phyloP scores from a whole-genome alignment of 108 stramenopile genomes.

The Skeletonema costatum region DNA sequence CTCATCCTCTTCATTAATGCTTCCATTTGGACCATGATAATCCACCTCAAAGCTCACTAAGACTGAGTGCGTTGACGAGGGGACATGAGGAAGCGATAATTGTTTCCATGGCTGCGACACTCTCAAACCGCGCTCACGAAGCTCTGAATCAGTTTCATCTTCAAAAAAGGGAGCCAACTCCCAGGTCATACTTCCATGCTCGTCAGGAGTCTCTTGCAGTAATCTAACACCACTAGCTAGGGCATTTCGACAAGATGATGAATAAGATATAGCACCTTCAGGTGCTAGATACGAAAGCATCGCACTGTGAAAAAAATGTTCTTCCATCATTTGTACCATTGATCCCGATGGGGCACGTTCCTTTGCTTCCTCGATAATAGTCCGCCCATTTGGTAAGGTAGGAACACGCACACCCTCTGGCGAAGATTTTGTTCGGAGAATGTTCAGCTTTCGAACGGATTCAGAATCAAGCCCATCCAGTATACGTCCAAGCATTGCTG shows the following conservation, averaged over 20 bases:
- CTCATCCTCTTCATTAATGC: not conserved
- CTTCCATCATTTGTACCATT: slow-evolving; percentile 23
- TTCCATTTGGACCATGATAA: slow-evolving; percentile 6
- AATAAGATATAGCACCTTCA: slow-evolving; percentile 37
- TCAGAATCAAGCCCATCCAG: slow-evolving; percentile 20
- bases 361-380: slow-evolving; percentile 42
- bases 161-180: not conserved
- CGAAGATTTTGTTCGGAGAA: slow-evolving; percentile 18
- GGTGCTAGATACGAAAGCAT: slow-evolving; percentile 24
- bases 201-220: slow-evolving; percentile 12
- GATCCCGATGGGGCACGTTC: slow-evolving; percentile 23
- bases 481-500: slow-evolving; percentile 31
- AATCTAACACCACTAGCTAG: slow-evolving; percentile 35
- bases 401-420: slow-evolving; percentile 28
- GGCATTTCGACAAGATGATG: slow-evolving; percentile 24
- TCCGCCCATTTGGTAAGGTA: slow-evolving; percentile 24
- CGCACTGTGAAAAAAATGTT: slow-evolving; percentile 24
- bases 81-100: slow-evolving; percentile 25
- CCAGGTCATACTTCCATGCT: slow-evolving; percentile 15
- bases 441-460: slow-evolving; percentile 17
- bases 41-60: slow-evolving; percentile 35
- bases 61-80: slow-evolving; percentile 44
- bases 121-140: not conserved
- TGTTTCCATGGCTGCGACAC: slow-evolving; percentile 38
- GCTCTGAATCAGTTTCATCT: slow-evolving; percentile 1